Evolutionary conservation across 2,329 filamentous ascomycete species (phyloP), one percentile per base, ranked within the genome.

Genomic region (Fusarium begoniae): DNA sequence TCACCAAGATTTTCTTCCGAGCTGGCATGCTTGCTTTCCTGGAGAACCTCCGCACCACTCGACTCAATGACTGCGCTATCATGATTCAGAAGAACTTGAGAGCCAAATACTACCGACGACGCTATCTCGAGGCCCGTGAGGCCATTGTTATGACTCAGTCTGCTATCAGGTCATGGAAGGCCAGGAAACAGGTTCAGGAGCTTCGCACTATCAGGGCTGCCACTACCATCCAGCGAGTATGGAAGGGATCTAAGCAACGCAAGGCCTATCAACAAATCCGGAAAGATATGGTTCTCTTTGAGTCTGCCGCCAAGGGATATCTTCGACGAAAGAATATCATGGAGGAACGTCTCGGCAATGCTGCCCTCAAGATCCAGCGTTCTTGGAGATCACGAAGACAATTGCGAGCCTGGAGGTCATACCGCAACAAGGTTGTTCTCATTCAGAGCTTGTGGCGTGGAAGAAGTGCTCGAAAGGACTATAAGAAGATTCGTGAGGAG

Each of bases 1-100:
- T 98, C 75, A 98, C 96, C 59, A 99, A 99, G 86, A 98, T 99
- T 81, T 99, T 99, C 86, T 99, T 99, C 91, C 93, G 96, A 69
- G 96, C 96, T 63, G 96, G 96, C 83, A 99, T 99, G 96, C 91
- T 99, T 78, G 96, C 96, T 12, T 98, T 98, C 85, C 87, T 99
- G 57, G 96, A 99, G 84, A 98, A 98, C 76, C 88, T 98, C 74
- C 91, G 96, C 67, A 98, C 96, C 18, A 94, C 89, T 75, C 92
- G 95, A 67, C 88, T 99, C 80, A 98, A 97, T 81, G 93, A 95
- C 75, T 97, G 95, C 76, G 96, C 96, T 18, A 94, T 97, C 77
- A 93, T 99, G 91, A 99, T 99, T 64, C 96, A 99, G 84, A 99
- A 99, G 91, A 99, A 99, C 80, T 85, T 99, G 63, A 93, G 92